Conservation (phyloP, 192 early-diverging fungal genomes). For the Phlyctochytrium planicorne region DNA sequence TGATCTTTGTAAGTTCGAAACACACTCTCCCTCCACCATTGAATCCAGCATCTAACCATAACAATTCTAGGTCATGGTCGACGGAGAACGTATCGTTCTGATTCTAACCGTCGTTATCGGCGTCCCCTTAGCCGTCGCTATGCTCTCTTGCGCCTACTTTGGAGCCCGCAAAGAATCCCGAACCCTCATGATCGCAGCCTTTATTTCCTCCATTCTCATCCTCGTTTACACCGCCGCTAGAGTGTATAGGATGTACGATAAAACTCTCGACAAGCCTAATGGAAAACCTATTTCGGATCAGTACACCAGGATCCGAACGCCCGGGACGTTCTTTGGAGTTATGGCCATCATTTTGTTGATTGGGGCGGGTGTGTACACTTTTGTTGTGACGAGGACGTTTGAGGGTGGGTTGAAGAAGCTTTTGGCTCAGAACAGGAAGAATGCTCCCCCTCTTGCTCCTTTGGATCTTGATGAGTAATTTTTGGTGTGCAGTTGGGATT, state of each 20-base stretch:
- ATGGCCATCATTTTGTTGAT: neutral
- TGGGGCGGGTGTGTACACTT: neutral
- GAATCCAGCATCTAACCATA: neutral
- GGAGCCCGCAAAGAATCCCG: neutral
- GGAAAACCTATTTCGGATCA: too few species aligned
- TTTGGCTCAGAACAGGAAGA: slow-evolving; percentile 1
- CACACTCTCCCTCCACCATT: neutral
- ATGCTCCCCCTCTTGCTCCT: neutral
- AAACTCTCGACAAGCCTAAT: neutral
- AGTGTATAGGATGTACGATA: neutral
- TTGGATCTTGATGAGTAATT: slow-evolving; percentile 7
- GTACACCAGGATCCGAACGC: neutral
- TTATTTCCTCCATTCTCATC: neutral
- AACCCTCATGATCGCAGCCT: neutral
- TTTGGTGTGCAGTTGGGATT: too few species aligned
- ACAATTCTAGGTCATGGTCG: neutral
- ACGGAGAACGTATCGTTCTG: neutral
- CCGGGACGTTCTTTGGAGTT: slow-evolving; percentile 1
- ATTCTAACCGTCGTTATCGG: neutral
- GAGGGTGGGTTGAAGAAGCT: neutral
- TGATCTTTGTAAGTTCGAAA: neutral
- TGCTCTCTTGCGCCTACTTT: neutral
- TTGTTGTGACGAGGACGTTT: neutral
- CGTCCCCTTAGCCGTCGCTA: neutral
- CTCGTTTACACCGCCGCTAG: neutral